phyloP scores from a whole-genome alignment of 352 stramenopile genomes.

The Phytophthora aleatoria region DNA sequence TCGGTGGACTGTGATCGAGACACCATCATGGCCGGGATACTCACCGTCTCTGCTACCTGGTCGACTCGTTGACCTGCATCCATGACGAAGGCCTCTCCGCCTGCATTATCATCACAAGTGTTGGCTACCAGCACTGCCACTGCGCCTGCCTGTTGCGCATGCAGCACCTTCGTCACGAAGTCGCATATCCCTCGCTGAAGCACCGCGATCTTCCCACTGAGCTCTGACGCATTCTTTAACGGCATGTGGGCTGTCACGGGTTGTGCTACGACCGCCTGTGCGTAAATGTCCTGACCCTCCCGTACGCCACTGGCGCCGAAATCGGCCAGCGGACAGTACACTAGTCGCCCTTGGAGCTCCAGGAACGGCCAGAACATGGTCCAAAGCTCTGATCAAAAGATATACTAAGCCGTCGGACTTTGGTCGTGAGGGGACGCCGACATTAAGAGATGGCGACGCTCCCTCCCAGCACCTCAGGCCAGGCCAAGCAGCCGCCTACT shows the following conservation, averaged over 20 bases:
- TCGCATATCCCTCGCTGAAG: conserved; percentile 73
- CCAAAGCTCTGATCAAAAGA: conserved; percentile 2
- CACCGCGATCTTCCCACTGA: conserved; percentile 62
- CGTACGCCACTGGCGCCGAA: conserved; percentile 52
- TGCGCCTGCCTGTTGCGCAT: conserved; percentile 70
- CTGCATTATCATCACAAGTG: conserved; percentile 22
- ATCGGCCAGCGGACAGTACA: conserved; percentile 72
- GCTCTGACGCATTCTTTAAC: conserved; percentile 53
- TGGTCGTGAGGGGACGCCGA: conserved; percentile 13
- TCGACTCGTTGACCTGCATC: conserved; percentile 49
- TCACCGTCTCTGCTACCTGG: conserved; percentile 31
- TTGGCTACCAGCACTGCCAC: conserved; percentile 76
- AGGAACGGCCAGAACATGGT: conserved; percentile 80
- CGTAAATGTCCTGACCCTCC: conserved; percentile 59
- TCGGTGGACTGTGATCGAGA: conserved; percentile 42
- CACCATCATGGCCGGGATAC: conserved; percentile 71
- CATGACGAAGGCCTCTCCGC: conserved; percentile 68
- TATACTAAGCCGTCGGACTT: conserved; percentile 13
- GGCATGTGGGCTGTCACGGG: conserved; percentile 55
- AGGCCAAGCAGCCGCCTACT: conserved; percentile 18
- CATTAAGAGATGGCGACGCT: conserved; percentile 17
- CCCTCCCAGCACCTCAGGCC: background rate
- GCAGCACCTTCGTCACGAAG: conserved; percentile 78
- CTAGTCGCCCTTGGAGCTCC: conserved; percentile 55
- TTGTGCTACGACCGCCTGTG: conserved; percentile 57